Percentiles rank a stretch among this genome's conserved stretches.
These are phyloP conservation scores for Scleroderma bovista DNA, from an alignment of 768 basidiomycete species.

Conservation along the genomic window DNA sequence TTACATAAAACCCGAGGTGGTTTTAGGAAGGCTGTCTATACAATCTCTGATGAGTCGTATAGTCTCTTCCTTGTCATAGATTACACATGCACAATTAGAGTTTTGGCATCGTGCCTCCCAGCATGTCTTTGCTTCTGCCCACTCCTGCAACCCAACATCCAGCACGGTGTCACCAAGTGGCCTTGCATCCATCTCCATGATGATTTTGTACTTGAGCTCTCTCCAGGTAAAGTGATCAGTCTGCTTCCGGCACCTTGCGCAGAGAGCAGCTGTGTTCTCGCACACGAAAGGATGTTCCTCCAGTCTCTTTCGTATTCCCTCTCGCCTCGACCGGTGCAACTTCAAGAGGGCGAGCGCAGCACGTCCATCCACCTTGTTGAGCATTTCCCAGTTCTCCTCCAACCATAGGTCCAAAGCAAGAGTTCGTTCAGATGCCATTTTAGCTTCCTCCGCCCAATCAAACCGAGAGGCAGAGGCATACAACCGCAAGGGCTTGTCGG, in stretches of 20 bases:
- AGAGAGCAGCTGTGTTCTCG: slow-evolving; percentile 34
- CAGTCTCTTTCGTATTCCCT: slow-evolving; percentile 43
- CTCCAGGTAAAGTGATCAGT: slow-evolving; percentile 61
- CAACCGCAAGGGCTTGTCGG: slow-evolving; percentile 45
- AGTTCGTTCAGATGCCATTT: slow-evolving; percentile 48
- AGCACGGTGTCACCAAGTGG: slow-evolving; percentile 56
- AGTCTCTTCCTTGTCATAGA: slow-evolving; percentile 54
- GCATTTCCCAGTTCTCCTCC: slow-evolving; percentile 37
- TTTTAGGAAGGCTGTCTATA: slow-evolving; percentile 43
- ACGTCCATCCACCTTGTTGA: slow-evolving; percentile 43
- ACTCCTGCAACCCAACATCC: slow-evolving; percentile 42
- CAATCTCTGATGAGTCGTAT: slow-evolving; percentile 50
- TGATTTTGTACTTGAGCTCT: slow-evolving; percentile 53
- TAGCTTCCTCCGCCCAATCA: slow-evolving; percentile 54
- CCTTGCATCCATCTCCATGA: slow-evolving; percentile 52
- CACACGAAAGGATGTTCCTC: slow-evolving; percentile 56
- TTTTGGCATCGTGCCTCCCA: slow-evolving; percentile 54
- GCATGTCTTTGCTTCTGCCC: slow-evolving; percentile 55
- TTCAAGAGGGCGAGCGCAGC: slow-evolving; percentile 52
- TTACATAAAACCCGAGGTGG: slow-evolving; percentile 16
- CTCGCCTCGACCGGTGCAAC: slow-evolving; percentile 49
- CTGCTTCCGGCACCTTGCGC: slow-evolving; percentile 42
- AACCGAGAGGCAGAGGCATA: slow-evolving; percentile 53
- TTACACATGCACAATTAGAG: slow-evolving; percentile 37
- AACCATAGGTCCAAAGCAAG: slow-evolving; percentile 49